These are phyloP conservation scores for Magnolia sinica DNA, from an alignment of 164 flowering plant genomes.

Conservation along the genomic window DNA sequence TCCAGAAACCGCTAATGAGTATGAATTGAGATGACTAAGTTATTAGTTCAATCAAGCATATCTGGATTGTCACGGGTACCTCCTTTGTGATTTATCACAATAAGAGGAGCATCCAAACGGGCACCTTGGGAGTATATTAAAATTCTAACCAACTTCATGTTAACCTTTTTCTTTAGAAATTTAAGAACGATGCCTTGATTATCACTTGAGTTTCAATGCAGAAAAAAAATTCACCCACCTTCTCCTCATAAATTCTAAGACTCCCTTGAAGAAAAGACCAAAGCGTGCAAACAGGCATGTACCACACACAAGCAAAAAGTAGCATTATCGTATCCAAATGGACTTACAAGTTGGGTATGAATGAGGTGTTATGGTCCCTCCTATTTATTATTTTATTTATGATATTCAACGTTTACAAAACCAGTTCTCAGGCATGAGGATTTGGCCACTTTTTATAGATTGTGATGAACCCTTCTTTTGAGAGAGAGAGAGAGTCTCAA, in stretches of 20 bases:
- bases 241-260: neutral
- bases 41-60: no score
- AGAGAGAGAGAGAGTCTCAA: neutral
- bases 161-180: neutral
- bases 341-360: neutral
- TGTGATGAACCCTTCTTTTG: neutral
- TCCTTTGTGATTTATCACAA: no score
- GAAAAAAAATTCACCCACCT: neutral
- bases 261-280: neutral
- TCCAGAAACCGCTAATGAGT: no score
- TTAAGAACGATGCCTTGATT: neutral
- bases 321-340: neutral
- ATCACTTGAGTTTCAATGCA: neutral
- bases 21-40: no score
- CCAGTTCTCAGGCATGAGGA: neutral
- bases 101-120: neutral
- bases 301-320: constrained; percentile 1
- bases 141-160: neutral
- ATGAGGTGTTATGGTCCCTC: neutral
- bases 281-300: neutral
- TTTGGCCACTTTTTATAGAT: neutral
- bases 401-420: neutral
- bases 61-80: no score
- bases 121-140: no score
- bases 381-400: neutral